phyloP scores from a whole-genome alignment of 2,329 filamentous ascomycete species.

The Ophiocordyceps sinensis region DNA sequence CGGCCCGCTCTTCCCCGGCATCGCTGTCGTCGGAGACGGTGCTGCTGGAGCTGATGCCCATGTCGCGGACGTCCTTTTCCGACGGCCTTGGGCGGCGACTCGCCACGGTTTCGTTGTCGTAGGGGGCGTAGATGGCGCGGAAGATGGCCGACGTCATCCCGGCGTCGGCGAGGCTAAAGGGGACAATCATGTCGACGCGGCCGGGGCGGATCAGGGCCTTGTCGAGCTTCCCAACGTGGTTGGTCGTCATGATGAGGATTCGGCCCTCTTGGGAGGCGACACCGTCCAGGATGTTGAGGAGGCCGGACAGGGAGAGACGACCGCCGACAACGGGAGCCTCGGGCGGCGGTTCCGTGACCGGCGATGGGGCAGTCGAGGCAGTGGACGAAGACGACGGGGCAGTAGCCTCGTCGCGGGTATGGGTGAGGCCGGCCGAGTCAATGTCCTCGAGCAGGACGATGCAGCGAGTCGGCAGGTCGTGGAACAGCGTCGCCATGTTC shows the following conservation, averaged over 20 bases:
- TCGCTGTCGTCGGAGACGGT: conserved; percentile 13
- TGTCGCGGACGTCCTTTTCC: too few species aligned
- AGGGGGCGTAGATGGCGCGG: conserved; percentile 41
- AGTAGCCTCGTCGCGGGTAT: conserved; percentile 30
- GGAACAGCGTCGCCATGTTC: conserved; percentile 47
- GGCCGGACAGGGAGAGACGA: conserved; percentile 54
- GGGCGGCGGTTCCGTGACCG: conserved; percentile 4
- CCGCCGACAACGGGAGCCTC: conserved; percentile 4
- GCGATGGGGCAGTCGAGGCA: neutral
- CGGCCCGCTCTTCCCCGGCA: conserved; percentile 10
- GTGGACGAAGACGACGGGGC: neutral
- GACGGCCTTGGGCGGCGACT: neutral
- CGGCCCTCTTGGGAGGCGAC: conserved; percentile 49
- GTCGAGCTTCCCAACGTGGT: conserved; percentile 46
- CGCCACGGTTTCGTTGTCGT: conserved; percentile 18
- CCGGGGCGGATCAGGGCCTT: conserved; percentile 48
- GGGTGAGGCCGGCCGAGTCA: conserved; percentile 55
- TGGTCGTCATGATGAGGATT: conserved; percentile 53
- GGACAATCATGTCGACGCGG: conserved; percentile 44
- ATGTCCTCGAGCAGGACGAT: conserved; percentile 66
- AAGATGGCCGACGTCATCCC: conserved; percentile 41
- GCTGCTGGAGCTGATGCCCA: neutral
- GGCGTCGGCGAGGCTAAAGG: conserved; percentile 39
- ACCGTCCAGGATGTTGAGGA: conserved; percentile 72
- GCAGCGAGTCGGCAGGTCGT: conserved; percentile 52